Conservation (phyloP, 129 eudicot genomes). For the Arctium lappa region DNA sequence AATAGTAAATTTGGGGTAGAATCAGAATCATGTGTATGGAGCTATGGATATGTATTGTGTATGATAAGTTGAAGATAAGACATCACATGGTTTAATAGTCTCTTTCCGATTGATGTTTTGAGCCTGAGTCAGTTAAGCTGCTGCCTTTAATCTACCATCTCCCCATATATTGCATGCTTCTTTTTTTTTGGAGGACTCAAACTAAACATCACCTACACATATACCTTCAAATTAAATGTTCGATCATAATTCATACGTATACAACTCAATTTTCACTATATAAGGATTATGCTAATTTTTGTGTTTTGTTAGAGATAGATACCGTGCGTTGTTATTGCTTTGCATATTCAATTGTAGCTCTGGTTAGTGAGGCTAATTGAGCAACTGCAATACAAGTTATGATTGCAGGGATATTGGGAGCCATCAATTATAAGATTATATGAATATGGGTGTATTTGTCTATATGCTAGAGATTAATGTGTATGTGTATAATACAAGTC, state of each 20-base stretch:
- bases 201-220: not conserved
- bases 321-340: no score
- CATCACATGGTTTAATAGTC: not conserved
- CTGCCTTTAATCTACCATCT: not conserved
- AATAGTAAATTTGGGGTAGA: not conserved
- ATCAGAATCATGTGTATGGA: not conserved
- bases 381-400: no score
- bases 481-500: not conserved
- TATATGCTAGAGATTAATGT: not conserved
- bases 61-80: not conserved
- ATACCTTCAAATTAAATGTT: not conserved
- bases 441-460: not conserved
- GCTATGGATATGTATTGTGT: not conserved
- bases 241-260: not conserved
- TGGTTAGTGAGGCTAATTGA: no score
- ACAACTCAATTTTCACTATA: not conserved
- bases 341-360: no score
- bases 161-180: not conserved
- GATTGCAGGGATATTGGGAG: no score
- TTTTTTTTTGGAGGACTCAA: not conserved
- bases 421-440: not conserved
- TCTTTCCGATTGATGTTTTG: not conserved
- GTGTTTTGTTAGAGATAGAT: no score
- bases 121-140: not conserved
- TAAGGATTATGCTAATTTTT: not conserved